phyloP scores from a whole-genome alignment of 495 filamentous ascomycete genomes.

The Tuber calosporum region DNA sequence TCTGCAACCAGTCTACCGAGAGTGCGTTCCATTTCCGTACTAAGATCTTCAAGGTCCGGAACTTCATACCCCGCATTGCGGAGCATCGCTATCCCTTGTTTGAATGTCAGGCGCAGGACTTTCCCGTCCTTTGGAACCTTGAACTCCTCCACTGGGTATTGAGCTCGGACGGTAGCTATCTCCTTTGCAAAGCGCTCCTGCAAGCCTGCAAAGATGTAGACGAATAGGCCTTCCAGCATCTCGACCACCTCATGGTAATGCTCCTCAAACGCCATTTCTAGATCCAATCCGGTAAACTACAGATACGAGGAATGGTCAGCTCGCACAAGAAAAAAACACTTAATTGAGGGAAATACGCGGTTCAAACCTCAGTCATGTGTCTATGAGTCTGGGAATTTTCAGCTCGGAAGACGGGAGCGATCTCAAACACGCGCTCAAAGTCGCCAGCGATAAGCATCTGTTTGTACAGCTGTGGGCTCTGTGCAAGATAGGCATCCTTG shows the following conservation, averaged over 20 bases:
- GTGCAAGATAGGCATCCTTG: slow-evolving; percentile 74
- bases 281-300: slow-evolving; percentile 84
- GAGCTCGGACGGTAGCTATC: slow-evolving; percentile 60
- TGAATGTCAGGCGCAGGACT: slow-evolving; percentile 73
- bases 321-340: not conserved
- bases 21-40: slow-evolving; percentile 78
- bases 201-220: slow-evolving; percentile 78
- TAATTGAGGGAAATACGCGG: not conserved
- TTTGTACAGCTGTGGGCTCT: slow-evolving; percentile 94
- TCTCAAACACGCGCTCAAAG: slow-evolving; percentile 78
- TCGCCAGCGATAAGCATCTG: slow-evolving; percentile 94
- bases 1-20: slow-evolving; percentile 75
- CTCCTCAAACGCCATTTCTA: slow-evolving; percentile 89
- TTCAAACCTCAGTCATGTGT: slow-evolving; percentile 71
- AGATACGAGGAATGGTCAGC: not conserved
- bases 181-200: slow-evolving; percentile 60
- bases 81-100: slow-evolving; percentile 69
- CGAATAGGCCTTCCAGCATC: slow-evolving; percentile 74
- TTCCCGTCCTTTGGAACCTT: slow-evolving; percentile 74
- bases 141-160: slow-evolving; percentile 55
- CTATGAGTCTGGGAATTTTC: slow-evolving; percentile 95
- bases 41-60: slow-evolving; percentile 66
- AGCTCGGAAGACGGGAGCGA: slow-evolving; percentile 87
- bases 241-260: slow-evolving; percentile 81
- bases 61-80: slow-evolving; percentile 74